Conservation (phyloP, 1,139 yeast species). For the Candida labiduridarum region DNA sequence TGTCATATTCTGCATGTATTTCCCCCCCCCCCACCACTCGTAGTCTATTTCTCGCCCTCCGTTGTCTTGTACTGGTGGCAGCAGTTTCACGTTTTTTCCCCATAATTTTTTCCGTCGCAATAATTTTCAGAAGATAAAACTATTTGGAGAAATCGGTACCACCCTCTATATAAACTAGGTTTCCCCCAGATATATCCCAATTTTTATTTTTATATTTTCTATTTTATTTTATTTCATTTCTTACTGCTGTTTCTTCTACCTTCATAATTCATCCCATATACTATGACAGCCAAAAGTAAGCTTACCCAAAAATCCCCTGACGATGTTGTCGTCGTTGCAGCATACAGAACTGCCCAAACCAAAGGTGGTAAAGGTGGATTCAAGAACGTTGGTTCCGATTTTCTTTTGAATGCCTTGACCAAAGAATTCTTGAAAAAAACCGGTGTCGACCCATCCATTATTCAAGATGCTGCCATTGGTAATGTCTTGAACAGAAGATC, state of each 20-base stretch:
- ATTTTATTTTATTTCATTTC: not conserved
- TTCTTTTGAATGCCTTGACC: constrained; percentile 30
- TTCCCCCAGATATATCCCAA: constrained; percentile 5
- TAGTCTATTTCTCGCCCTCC: not conserved
- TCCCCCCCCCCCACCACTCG: not conserved
- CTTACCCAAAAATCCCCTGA: constrained; percentile 18
- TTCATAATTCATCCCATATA: not conserved
- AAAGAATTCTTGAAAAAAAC: constrained; percentile 30
- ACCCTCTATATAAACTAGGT: not conserved
- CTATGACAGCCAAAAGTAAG: constrained; percentile 15
- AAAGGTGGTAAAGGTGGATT: constrained; percentile 40
- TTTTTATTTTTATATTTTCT: not conserved
- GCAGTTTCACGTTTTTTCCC: not conserved
- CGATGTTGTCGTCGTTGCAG: constrained; percentile 35
- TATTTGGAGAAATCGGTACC: not conserved
- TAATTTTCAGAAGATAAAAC: constrained; percentile 1
- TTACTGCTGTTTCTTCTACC: not conserved
- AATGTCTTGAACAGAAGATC: constrained; percentile 83
- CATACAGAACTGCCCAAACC: constrained; percentile 40
- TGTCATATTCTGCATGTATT: no score
- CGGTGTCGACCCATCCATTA: constrained; percentile 32
- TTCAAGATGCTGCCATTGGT: constrained; percentile 80
- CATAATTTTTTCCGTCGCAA: not conserved
- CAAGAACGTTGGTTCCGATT: constrained; percentile 38
- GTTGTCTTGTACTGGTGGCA: not conserved